A percentile compares a stretch with the other conserved stretches of the same genome.
Evolutionary conservation across 805 yeast genomes (phyloP).

Genomic region (Candida berthetii): DNA sequence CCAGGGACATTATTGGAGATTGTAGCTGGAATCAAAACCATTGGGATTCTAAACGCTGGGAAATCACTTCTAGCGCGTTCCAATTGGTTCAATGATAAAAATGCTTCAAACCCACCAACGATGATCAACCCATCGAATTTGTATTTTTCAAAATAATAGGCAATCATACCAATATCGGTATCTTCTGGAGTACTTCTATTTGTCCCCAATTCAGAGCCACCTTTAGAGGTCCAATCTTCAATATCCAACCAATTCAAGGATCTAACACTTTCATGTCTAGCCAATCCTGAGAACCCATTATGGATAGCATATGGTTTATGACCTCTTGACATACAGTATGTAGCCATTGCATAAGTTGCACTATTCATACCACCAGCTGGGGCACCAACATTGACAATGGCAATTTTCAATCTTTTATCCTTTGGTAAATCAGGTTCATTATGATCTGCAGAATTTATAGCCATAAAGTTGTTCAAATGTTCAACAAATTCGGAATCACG

Average conservation of each 20-base stretch:
- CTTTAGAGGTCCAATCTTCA: slow-evolving; percentile 65
- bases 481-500: slow-evolving; percentile 70
- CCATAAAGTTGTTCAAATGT: slow-evolving; percentile 54
- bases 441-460: slow-evolving; percentile 65
- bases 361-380: slow-evolving; percentile 77
- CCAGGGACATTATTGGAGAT: slow-evolving; percentile 80
- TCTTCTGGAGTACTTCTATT: slow-evolving; percentile 65
- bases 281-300: slow-evolving; percentile 70
- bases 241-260: slow-evolving; percentile 62
- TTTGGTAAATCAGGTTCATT: slow-evolving; percentile 52
- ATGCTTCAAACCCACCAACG: slow-evolving; percentile 82
- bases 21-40: slow-evolving; percentile 75
- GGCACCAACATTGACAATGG: slow-evolving; percentile 73
- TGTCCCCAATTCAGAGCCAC: slow-evolving; percentile 83
- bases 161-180: slow-evolving; percentile 62
- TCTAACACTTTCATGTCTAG: slow-evolving; percentile 54
- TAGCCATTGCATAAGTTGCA: slow-evolving; percentile 70
- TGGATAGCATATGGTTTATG: slow-evolving; percentile 66
- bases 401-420: slow-evolving; percentile 52
- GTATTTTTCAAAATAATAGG: slow-evolving; percentile 65
- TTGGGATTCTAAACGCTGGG: slow-evolving; percentile 72
- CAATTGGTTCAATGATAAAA: slow-evolving; percentile 62
- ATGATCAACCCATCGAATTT: slow-evolving; percentile 64
- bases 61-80: slow-evolving; percentile 52
- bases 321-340: slow-evolving; percentile 70